Conservation (phyloP, 306 rosid species). For the Quercus rubra region DNA sequence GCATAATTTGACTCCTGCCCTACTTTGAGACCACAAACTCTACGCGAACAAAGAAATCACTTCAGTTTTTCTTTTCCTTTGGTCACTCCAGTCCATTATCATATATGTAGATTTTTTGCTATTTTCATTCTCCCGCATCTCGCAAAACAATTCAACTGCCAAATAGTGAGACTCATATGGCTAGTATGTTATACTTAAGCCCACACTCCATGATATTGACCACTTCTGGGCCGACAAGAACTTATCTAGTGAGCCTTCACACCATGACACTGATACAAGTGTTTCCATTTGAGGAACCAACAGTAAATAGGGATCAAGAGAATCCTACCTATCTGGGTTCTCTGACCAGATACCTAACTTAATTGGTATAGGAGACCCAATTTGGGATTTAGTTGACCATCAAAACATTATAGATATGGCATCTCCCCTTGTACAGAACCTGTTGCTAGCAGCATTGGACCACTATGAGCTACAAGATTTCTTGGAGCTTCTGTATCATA, state of each 20-base stretch:
- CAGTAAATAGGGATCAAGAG: too few species aligned
- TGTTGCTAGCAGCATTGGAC: not conserved
- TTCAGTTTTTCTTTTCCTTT: too few species aligned
- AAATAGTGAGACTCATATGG: not conserved
- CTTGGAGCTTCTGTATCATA: not conserved
- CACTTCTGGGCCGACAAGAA: not conserved
- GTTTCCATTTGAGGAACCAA: not conserved
- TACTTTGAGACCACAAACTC: too few species aligned
- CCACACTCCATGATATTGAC: not conserved
- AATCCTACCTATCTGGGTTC: not conserved
- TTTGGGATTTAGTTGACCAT: too few species aligned
- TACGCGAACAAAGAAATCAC: too few species aligned
- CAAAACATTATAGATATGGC: not conserved
- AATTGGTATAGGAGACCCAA: not conserved
- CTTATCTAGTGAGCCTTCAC: not conserved
- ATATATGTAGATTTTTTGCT: not conserved
- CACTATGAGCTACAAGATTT: not conserved
- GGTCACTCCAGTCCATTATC: not conserved
- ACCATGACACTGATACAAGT: not conserved
- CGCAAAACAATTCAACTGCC: not conserved
- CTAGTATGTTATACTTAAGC: not conserved
- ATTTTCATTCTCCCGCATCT: not conserved
- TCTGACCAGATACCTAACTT: not conserved
- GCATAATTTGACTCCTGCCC: too few species aligned
- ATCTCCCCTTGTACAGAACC: not conserved